Base-by-base conservation (phyloP, 2,329 filamentous ascomycete genomes). In the Penicillium oxalicum region DNA sequence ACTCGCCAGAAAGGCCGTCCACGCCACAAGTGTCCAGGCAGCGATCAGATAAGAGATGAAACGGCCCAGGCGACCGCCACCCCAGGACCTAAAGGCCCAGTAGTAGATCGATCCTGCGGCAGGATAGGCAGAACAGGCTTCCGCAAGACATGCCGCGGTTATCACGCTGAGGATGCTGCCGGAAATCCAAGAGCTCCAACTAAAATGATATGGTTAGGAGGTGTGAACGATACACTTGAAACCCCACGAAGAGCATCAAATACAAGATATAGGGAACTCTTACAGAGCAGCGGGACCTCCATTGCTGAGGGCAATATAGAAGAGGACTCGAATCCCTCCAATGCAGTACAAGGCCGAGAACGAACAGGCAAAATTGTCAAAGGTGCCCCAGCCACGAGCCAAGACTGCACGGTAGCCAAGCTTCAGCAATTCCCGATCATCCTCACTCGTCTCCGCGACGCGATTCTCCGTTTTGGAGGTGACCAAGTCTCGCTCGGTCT, bases 1-100 rank as follows among this genome's bases (percentile, higher is more conserved):
- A 44, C 53, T 56, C 4, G 59, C 58, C 25, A 63, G 45, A 34
- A 63, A 61, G 6, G 61, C 71, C 1, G 77, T 79, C 77, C 77
- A 80, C 0, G 77, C 77, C 2, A 76, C 78, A 0, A 75, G 75
- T 45, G 72, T 76, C 77, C 77, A 80, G 71, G 76, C 78, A 0
- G 77, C 77, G 6, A 78, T 76, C 12, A 79, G 61, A 56, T 77
- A 78, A 1, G 58, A 61, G 42, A 61, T 27, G 59, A 78, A 71
- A 3, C 56, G 55, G 7, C 56, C 59, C 4, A 56, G 3, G 25
- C 52, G 45, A 35, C 61, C 59, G 45, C 58, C 59, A 36, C 60
- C 59, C 55, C 51, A 60, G 0, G 62, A 64, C 43, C 58, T 51
- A 41, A 61, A 63, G n/a, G 60, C 62, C 60, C 61, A 65, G 48